These are phyloP conservation scores for Aureobasidium sp. DNA, from an alignment of 2,329 filamentous ascomycete species.

Conservation along the genomic window DNA sequence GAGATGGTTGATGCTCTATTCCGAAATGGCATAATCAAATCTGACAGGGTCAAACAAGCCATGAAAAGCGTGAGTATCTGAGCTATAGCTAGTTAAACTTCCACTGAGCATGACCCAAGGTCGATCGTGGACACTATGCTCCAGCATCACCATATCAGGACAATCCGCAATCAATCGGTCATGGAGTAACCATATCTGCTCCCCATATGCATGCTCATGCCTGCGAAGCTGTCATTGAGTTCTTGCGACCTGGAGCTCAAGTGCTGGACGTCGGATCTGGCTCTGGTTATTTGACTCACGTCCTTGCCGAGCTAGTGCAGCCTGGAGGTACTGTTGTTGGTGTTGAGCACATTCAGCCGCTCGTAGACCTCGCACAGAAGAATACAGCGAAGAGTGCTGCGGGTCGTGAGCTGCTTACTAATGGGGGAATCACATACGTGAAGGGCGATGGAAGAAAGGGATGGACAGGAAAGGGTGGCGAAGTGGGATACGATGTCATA, in stretches of 20 bases:
- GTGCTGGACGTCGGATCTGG: conserved; percentile 45
- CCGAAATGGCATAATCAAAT: conserved; percentile 64
- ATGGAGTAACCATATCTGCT: conserved; percentile 62
- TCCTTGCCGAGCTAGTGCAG: conserved; percentile 70
- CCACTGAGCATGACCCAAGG: conserved; percentile 41
- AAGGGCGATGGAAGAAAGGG: conserved; percentile 57
- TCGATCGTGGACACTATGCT: conserved; percentile 82
- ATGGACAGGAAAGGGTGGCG: conserved; percentile 39
- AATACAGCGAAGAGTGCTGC: conserved; percentile 40
- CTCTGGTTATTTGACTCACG: conserved; percentile 72
- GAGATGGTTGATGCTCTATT: conserved; percentile 73
- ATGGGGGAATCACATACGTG: conserved; percentile 62
- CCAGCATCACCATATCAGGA: conserved; percentile 65
- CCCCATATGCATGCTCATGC: conserved; percentile 67
- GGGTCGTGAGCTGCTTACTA: conserved; percentile 51
- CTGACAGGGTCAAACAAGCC: conserved; percentile 64
- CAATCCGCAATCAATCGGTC: conserved; percentile 61
- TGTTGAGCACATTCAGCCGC: conserved; percentile 43
- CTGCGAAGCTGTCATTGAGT: conserved; percentile 54
- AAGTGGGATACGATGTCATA: conserved; percentile 75
- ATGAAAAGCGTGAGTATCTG: conserved; percentile 57
- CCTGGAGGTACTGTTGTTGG: conserved; percentile 40
- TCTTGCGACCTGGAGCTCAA: conserved; percentile 44
- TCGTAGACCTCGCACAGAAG: conserved; percentile 34
- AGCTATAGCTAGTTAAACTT: background rate